Conservation (phyloP, 495 filamentous ascomycete genomes). For the Talaromyces proteolyticus region DNA sequence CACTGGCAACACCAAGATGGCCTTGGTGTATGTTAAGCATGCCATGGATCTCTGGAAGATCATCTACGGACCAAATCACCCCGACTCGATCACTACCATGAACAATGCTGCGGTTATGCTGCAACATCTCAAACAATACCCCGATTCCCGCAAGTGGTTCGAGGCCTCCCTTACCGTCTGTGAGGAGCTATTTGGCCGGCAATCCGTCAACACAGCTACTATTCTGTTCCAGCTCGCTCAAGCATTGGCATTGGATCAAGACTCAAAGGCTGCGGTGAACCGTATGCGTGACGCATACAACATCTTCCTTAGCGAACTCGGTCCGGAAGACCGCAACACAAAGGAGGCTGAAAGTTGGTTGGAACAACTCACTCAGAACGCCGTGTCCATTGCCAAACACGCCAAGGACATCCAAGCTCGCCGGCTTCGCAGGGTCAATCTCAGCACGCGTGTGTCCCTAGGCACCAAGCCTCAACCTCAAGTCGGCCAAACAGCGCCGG, state of each 20-base stretch:
- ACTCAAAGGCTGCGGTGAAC: conserved; percentile 80
- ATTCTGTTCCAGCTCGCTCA: conserved; percentile 96
- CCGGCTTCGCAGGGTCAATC: conserved; percentile 53
- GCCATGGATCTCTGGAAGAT: conserved; percentile 95
- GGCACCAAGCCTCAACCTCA: conserved; percentile 46
- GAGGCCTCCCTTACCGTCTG: conserved; percentile 84
- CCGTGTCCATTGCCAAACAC: conserved; percentile 87
- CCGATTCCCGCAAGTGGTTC: conserved; percentile 93
- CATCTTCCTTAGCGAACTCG: conserved; percentile 83
- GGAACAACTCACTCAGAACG: conserved; percentile 91
- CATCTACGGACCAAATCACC: conserved; percentile 88
- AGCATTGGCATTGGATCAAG: conserved; percentile 85
- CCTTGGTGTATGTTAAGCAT: conserved; percentile 81
- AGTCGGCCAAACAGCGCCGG: conserved; percentile 47
- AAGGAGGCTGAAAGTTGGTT: conserved; percentile 93
- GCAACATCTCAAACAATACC: conserved; percentile 85
- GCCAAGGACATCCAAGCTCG: conserved; percentile 77
- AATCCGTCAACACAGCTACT: conserved; percentile 89
- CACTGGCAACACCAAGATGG: conserved; percentile 76
- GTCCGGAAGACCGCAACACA: conserved; percentile 87
- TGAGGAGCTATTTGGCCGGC: conserved; percentile 78
- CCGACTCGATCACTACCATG: conserved; percentile 95
- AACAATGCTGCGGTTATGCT: conserved; percentile 99
- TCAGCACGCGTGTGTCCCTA: conserved; percentile 49
- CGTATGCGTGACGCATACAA: conserved; percentile 94